Conservation (phyloP, 106 monocot species). For the Platanthera guangdongensis region DNA sequence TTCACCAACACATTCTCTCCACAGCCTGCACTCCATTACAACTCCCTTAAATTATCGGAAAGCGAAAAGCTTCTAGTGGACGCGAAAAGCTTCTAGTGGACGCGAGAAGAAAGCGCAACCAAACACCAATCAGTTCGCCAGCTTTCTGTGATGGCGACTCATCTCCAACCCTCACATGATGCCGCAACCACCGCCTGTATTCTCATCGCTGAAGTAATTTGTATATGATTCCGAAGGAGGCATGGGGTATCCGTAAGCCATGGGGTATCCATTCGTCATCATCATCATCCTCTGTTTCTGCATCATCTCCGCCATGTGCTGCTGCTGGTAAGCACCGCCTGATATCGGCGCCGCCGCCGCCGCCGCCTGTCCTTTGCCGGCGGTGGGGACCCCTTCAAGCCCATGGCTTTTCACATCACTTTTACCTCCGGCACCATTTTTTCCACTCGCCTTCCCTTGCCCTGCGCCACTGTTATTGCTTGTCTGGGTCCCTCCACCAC, state of each 20-base stretch:
- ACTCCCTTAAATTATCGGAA: too few species aligned
- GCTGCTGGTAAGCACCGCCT: background rate
- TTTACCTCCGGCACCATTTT: background rate
- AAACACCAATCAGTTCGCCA: background rate
- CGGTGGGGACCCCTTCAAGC: background rate
- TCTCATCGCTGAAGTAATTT: background rate
- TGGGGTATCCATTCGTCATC: background rate
- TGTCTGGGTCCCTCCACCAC: too few species aligned
- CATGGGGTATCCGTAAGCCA: background rate
- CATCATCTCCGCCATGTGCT: background rate
- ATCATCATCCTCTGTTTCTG: background rate
- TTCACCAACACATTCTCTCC: background rate
- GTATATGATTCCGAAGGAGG: background rate
- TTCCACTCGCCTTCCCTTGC: background rate
- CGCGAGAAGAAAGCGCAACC: too few species aligned
- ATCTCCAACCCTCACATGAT: background rate
- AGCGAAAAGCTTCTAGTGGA: too few species aligned
- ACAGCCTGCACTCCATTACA: background rate
- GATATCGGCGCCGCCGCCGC: background rate
- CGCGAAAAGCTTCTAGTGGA: too few species aligned
- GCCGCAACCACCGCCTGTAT: background rate
- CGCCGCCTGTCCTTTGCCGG: background rate
- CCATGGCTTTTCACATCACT: background rate
- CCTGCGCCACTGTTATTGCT: background rate
- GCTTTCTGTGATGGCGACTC: background rate